These are phyloP conservation scores for Acanthamoeba sp. DNA, from an alignment of 208 protist genomes.

Conservation along the genomic window DNA sequence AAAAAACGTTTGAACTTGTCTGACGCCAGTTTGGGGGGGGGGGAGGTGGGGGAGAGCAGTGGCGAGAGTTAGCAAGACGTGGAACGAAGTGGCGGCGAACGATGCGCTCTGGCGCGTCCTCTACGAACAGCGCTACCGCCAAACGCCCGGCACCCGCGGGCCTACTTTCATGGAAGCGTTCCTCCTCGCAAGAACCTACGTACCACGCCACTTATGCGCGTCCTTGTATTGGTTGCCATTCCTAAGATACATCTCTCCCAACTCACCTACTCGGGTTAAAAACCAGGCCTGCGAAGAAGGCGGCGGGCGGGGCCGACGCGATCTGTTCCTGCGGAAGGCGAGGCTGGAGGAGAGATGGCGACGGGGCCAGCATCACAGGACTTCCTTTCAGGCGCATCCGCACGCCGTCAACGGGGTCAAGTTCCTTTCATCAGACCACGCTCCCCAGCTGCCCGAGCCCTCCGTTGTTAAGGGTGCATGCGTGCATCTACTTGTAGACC, in stretches of 20 bases:
- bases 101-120: background rate
- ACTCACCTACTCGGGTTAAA: too few species aligned
- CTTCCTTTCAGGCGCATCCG: background rate
- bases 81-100: background rate
- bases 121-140: background rate
- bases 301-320: background rate
- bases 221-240: too few species aligned
- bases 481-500: too few species aligned
- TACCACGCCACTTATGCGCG: background rate
- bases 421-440: background rate
- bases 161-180: background rate
- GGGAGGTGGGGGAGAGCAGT: background rate
- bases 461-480: background rate
- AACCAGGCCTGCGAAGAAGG: background rate
- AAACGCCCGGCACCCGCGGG: background rate
- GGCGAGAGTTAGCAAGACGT: background rate
- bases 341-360: slow-evolving; percentile 18
- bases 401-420: background rate
- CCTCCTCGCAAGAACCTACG: background rate
- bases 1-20: background rate
- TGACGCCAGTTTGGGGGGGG: background rate
- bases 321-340: background rate
- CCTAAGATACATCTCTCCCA: too few species aligned
- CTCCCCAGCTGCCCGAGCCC: background rate
- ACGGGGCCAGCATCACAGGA: background rate